Conservation (phyloP, 495 filamentous ascomycete genomes). For the Aspergillus heteromorphus region DNA sequence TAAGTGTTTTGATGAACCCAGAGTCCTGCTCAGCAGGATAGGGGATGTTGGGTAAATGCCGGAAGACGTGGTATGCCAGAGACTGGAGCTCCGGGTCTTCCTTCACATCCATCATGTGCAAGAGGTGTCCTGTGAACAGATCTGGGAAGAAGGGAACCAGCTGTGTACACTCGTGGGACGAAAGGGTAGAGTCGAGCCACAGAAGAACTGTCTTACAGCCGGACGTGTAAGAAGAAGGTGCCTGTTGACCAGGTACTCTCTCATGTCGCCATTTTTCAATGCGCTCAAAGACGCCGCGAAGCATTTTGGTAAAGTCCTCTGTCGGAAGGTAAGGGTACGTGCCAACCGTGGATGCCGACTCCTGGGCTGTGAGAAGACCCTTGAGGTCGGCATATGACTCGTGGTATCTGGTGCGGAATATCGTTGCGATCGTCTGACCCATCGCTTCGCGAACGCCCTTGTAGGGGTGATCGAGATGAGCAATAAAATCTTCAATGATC, state of each 20-base stretch:
- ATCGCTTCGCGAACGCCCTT: slow-evolving; percentile 95
- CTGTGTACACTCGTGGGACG: slow-evolving; percentile 87
- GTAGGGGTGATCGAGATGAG: slow-evolving; percentile 94
- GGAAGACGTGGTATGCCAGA: slow-evolving; percentile 94
- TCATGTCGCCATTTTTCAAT: slow-evolving; percentile 85
- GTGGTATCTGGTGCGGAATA: slow-evolving; percentile 86
- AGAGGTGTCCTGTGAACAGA: slow-evolving; percentile 79
- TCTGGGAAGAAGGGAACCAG: slow-evolving; percentile 87
- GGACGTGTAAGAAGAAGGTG: slow-evolving; percentile 88
- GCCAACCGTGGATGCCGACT: slow-evolving; percentile 73
- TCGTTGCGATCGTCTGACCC: slow-evolving; percentile 78
- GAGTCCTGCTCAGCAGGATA: slow-evolving; percentile 81
- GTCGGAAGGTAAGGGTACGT: slow-evolving; percentile 75
- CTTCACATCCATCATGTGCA: slow-evolving; percentile 99
- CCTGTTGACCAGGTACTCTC: slow-evolving; percentile 83
- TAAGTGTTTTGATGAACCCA: slow-evolving; percentile 76
- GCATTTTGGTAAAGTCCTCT: slow-evolving; percentile 64
- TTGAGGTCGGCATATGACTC: slow-evolving; percentile 81
- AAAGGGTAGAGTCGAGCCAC: slow-evolving; percentile 89
- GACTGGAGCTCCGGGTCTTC: slow-evolving; percentile 95
- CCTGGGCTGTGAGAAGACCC: slow-evolving; percentile 70
- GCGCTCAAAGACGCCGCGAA: slow-evolving; percentile 70
- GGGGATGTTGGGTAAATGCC: slow-evolving; percentile 93
- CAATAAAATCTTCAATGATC: slow-evolving; percentile 81
- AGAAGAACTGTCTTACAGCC: slow-evolving; percentile 93